These are phyloP conservation scores for Alternaria brassicicola DNA, from an alignment of 2,329 filamentous ascomycete species.

Conservation along the genomic window DNA sequence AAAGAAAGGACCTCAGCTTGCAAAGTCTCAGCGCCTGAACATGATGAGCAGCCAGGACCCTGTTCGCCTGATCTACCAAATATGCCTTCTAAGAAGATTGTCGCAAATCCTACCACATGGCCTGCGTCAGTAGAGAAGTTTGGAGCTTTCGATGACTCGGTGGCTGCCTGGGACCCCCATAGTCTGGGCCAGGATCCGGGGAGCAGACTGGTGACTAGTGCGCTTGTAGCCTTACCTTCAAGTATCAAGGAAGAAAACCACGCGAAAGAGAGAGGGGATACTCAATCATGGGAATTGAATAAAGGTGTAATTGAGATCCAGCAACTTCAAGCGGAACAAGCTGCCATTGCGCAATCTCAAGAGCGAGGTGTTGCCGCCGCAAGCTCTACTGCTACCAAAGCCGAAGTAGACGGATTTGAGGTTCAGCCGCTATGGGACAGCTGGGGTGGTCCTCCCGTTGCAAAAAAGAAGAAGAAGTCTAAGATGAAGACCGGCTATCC, in stretches of 20 bases:
- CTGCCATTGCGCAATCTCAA: neutral
- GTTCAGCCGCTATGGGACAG: neutral
- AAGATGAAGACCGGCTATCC: neutral
- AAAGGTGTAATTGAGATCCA: neutral
- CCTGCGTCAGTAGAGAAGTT: neutral
- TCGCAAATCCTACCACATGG: neutral
- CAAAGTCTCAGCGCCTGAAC: neutral
- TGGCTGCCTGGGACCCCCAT: neutral
- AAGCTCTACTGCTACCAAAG: neutral
- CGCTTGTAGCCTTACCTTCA: neutral
- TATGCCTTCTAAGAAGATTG: fast-evolving
- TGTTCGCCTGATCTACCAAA: neutral
- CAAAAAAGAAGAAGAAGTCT: neutral
- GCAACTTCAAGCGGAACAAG: neutral
- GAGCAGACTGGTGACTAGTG: neutral
- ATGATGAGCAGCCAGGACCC: no score
- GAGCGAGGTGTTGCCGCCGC: neutral
- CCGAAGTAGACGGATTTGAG: neutral
- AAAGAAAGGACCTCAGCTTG: neutral
- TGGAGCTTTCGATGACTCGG: neutral
- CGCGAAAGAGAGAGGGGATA: neutral
- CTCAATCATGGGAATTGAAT: neutral
- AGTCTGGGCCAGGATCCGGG: neutral
- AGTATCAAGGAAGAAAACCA: neutral
- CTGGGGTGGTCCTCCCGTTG: no score